phyloP scores from a whole-genome alignment of 2,329 filamentous ascomycete genomes.

The Aspergillus brunneoviolaceus region DNA sequence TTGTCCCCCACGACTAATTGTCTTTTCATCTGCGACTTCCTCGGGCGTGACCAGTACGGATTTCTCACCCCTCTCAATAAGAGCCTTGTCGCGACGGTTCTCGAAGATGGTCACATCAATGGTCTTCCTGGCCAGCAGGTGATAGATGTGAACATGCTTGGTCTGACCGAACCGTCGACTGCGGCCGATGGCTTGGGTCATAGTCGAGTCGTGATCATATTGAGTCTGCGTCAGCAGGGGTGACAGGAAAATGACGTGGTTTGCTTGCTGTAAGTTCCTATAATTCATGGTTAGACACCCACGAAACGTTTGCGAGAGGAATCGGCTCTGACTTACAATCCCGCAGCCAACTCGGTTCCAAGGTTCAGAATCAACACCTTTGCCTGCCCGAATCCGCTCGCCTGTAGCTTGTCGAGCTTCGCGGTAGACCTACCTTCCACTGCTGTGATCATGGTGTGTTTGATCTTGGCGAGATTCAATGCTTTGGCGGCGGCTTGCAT shows the following conservation, averaged over 20 bases:
- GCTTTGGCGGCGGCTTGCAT: constrained; percentile 38
- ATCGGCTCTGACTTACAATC: constrained; percentile 50
- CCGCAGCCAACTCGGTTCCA: constrained; percentile 58
- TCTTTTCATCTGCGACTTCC: constrained; percentile 23
- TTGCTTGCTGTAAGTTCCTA: constrained; percentile 63
- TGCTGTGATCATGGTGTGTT: constrained; percentile 39
- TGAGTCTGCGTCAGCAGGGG: constrained; percentile 53
- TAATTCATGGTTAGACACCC: constrained; percentile 2
- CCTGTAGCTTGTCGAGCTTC: constrained; percentile 45
- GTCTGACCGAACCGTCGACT: constrained; percentile 58
- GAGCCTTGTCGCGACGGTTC: constrained; percentile 29
- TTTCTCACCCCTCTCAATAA: constrained; percentile 27
- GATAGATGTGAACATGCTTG: constrained; percentile 59
- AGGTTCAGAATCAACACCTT: constrained; percentile 60
- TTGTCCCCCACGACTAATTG: constrained; percentile 27
- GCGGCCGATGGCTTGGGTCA: constrained; percentile 65
- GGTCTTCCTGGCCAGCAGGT: constrained; percentile 44
- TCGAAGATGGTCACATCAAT: constrained; percentile 49
- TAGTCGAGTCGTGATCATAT: constrained; percentile 57
- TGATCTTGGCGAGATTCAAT: constrained; percentile 28
- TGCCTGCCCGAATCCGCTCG: constrained; percentile 31
- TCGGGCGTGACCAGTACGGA: constrained; percentile 20
- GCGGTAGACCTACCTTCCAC: constrained; percentile 28
- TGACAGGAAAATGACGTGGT: constrained; percentile 64
- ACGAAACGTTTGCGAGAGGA: neutral